Evolutionary conservation across 2,329 filamentous ascomycete genomes (phyloP).

Genomic region (Periglandula ipomoeae): DNA sequence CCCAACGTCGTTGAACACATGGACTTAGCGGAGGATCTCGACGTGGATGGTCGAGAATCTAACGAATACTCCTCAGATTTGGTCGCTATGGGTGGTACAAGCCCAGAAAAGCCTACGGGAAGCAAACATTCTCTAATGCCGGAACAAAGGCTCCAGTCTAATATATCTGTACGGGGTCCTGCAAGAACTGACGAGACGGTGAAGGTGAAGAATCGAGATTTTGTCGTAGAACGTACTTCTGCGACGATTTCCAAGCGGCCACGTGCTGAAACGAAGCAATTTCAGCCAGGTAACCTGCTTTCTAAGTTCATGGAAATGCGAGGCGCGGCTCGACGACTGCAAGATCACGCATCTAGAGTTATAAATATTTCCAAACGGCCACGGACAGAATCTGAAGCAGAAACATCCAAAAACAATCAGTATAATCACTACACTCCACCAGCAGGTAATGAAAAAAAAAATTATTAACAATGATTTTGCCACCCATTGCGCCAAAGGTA

Average conservation of each 20-base stretch:
- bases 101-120: background rate
- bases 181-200: background rate
- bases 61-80: background rate
- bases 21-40: background rate
- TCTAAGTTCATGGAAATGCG: conserved; percentile 8
- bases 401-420: background rate
- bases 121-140: background rate
- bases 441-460: background rate
- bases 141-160: background rate
- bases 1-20: background rate
- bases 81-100: background rate
- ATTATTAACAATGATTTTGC: background rate
- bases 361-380: background rate
- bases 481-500: conserved; percentile 11
- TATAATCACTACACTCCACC: background rate
- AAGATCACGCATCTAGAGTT: background rate
- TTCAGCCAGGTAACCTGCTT: conserved; percentile 2
- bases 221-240: too few species aligned
- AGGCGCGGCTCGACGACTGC: background rate
- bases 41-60: background rate
- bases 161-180: background rate
- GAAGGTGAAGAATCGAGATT: too few species aligned
- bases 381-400: background rate
- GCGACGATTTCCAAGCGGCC: background rate
- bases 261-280: background rate